Conservation (phyloP, 495 filamentous ascomycete species). For the Penicillium soppii region DNA sequence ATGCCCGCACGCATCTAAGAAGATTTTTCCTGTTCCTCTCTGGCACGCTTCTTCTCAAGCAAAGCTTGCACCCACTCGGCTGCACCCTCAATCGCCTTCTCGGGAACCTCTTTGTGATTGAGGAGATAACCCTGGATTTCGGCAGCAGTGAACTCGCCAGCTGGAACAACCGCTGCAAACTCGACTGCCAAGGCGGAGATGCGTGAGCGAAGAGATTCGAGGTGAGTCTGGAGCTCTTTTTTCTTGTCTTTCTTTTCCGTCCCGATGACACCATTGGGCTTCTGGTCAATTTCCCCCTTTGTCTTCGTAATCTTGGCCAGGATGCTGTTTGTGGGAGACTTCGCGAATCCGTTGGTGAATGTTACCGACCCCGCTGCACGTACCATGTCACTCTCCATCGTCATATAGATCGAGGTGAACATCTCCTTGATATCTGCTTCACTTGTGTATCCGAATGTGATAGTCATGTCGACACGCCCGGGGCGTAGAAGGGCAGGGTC, state of each 20-base stretch:
- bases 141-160: slow-evolving; percentile 65
- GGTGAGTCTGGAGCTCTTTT: neutral
- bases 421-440: slow-evolving; percentile 61
- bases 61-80: slow-evolving; percentile 57
- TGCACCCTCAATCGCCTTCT: slow-evolving; percentile 55
- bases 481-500: slow-evolving; percentile 75
- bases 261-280: neutral
- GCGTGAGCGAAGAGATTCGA: slow-evolving; percentile 17
- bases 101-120: slow-evolving; percentile 63
- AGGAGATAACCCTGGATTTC: slow-evolving; percentile 78
- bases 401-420: slow-evolving; percentile 69
- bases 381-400: slow-evolving; percentile 27
- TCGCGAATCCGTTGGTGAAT: neutral
- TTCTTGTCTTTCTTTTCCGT: neutral
- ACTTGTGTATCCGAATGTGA: slow-evolving; percentile 67
- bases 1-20: neutral
- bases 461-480: slow-evolving; percentile 73
- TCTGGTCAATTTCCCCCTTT: neutral
- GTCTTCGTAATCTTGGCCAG: neutral
- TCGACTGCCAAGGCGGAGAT: slow-evolving; percentile 45
- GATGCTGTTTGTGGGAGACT: neutral
- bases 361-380: neutral
- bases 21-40: slow-evolving; percentile 9
- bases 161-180: slow-evolving; percentile 64
- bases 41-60: slow-evolving; percentile 49